Conservation (phyloP, 78 protist genomes). For the Corallochytrium limacisporum region DNA sequence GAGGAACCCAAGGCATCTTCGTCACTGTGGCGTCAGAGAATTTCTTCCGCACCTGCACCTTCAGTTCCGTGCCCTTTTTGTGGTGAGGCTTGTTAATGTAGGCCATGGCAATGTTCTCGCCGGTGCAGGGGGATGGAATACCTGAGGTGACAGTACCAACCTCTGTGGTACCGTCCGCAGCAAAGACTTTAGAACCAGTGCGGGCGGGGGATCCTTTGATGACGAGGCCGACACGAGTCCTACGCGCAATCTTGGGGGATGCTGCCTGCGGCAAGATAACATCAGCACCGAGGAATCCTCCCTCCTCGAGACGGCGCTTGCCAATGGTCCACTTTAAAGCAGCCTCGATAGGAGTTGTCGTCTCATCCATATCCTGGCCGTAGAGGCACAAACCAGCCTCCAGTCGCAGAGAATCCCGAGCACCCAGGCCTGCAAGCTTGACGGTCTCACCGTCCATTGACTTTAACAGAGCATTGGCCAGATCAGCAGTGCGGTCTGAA, state of each 20-base stretch:
- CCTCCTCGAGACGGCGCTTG: conserved; percentile 55
- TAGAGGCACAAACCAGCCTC: conserved; percentile 95
- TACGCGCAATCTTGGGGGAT: conserved; percentile 22
- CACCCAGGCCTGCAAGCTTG: conserved; percentile 86
- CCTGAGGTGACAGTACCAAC: conserved; percentile 83
- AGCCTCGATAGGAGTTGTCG: conserved; percentile 74
- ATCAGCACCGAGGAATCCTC: conserved; percentile 81
- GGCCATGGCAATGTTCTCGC: conserved; percentile 72
- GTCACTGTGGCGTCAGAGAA: conserved; percentile 17
- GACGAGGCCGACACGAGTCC: conserved; percentile 43
- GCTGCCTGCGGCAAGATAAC: conserved; percentile 57
- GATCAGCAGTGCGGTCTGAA: not conserved
- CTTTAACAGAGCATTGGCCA: not conserved
- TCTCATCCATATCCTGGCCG: conserved; percentile 76
- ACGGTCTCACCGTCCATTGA: not conserved
- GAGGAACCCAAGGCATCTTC: conserved; percentile 80
- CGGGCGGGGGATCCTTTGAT: conserved; percentile 76
- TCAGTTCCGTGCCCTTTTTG: not conserved
- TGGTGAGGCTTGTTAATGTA: conserved; percentile 21
- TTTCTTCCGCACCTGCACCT: conserved; percentile 41
- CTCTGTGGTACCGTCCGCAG: not conserved
- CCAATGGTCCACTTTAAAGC: conserved; percentile 65
- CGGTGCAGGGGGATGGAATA: conserved; percentile 51
- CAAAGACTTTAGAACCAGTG: not conserved
- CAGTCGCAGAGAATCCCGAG: conserved; percentile 84